Evolutionary conservation across 176 grass and related monocot genomes (phyloP), one percentile per base, ranked within the genome.

Genomic region (Olyra latifolia): DNA sequence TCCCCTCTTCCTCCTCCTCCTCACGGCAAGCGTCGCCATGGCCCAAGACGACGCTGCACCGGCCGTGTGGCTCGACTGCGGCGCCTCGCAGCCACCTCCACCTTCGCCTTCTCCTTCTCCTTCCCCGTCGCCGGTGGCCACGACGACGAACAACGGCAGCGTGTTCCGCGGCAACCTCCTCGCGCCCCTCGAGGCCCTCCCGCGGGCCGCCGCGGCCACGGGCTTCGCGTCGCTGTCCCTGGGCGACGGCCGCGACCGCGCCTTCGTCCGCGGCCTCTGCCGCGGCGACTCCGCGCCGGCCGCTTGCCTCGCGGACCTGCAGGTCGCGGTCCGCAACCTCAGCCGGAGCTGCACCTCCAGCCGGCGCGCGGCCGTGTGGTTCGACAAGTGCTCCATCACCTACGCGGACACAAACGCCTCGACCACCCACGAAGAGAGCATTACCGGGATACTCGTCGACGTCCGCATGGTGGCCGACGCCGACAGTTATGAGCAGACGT

Each of bases 381-480:
- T 30, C n/a, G 55, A 71, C 56, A 47, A 47, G 61, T 82, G 77
- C 50, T 82, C 14, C 83, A 19, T 86, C 41, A 38, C 20, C 61
- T 86, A 90, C 45, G 66, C 77, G 17, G 78, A 90, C 71, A 71
- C 83, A 62, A 67, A 82, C 62, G 30, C 58, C 69, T 77, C 78
- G 49, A 55, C 27, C 7, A 0, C 23, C 4, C 19, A 28, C 58
- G 88, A 89, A 39, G 19, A 64, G 2, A 0, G 3, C n/a, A 3
- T 4, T 28, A 0, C 1, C 65, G 0, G 1, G 10, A 0, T 19
- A 15, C 0, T 62, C 6, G 24, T 32, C 47, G 76, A 80, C 35
- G 8, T 8, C 25, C 19, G 62, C 72, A 19, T 0, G 72, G 4
- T 90, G 11, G 46, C 78, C 44, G 22, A 85, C 41, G 14, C 69